Evolutionary conservation across 2,329 filamentous ascomycete genomes (phyloP), one percentile per base, ranked within the genome.

Genomic region (Penicillium sp.): DNA sequence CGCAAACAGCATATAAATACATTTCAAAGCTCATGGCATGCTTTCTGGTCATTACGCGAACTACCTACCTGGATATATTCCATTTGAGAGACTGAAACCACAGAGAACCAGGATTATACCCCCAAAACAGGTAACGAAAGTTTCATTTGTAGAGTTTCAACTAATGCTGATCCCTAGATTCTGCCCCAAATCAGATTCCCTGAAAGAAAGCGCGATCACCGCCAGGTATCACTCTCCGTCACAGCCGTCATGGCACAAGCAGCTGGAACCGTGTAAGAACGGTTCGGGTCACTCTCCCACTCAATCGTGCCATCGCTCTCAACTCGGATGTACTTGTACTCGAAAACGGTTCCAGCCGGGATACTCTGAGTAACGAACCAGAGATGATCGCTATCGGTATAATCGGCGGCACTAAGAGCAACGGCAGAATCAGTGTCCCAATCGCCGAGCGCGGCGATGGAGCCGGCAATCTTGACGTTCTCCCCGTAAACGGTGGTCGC

Each of bases 271-370:
- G 71, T 75, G 55, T 74, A 77, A 12, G 57, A 64, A 35, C 73
- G 71, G 58, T 80, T 78, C 1, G 75, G 71, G 56, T 87, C 86
- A 43, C 74, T 77, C 75, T 90, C 88, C 87, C 88, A 90, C 6
- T 72, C 77, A 11, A 88, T 72, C 0, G 73, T 73, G 1, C 85
- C 82, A 64, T 83, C 79, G 2, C 73, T 67, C 56, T 77, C 77
- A 41, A 87, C 78, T 25, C 82, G 81, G 62, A 90, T 82, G 65
- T 84, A 91, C 76, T 90, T 90, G 71, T 89, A 90, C 73, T 85
- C 67, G 44, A 90, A 75, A 6, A 69, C 73, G 51, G 77, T 75
- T 2, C 86, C 87, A 0, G 83, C 77, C 1, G 77, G 69, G 15
- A 91, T 72, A 3, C 72, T 74, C 25, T 89, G 67, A 0, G 81